Percentiles rank a stretch among this genome's conserved stretches.
Conservation (phyloP, 768 basidiomycete genomes). For the Boletus rubescentipes region DNA sequence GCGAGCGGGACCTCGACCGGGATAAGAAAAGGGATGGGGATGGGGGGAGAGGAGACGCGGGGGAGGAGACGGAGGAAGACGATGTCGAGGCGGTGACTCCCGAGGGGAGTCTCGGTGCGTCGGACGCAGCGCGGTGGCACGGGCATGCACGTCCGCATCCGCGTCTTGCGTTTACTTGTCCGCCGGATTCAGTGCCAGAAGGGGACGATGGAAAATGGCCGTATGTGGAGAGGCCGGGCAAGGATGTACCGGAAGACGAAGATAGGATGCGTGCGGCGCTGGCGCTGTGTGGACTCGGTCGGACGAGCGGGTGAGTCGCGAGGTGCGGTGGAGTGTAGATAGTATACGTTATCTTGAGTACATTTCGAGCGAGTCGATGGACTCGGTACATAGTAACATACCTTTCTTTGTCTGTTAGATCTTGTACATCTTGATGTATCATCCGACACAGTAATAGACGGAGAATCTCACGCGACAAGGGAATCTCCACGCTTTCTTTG, state of each 20-base stretch:
- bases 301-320: conserved; percentile 17
- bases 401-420: neutral
- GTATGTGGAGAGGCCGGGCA: neutral
- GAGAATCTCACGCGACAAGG: too few species aligned
- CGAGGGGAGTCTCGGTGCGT: conserved; percentile 46
- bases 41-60: too few species aligned
- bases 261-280: conserved; percentile 72
- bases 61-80: conserved; percentile 49
- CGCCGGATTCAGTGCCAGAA: neutral
- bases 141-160: conserved; percentile 15
- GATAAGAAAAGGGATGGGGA: neutral
- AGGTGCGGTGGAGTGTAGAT: conserved; percentile 1
- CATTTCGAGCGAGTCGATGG: conserved; percentile 2
- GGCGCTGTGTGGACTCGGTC: conserved; percentile 57
- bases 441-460: too few species aligned
- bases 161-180: neutral
- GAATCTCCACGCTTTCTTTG: too few species aligned
- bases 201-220: neutral
- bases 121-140: conserved; percentile 42
- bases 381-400: conserved; percentile 6
- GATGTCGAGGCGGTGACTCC: conserved; percentile 65
- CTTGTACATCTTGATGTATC: neutral
- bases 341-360: conserved; percentile 11
- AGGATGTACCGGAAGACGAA: conserved; percentile 45
- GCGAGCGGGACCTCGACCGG: conserved; percentile 3